Percentiles rank a stretch among this genome's conserved stretches.
Evolutionary conservation across 2,329 filamentous ascomycete species (phyloP).

Genomic region (Hansfordia pulvinata): DNA sequence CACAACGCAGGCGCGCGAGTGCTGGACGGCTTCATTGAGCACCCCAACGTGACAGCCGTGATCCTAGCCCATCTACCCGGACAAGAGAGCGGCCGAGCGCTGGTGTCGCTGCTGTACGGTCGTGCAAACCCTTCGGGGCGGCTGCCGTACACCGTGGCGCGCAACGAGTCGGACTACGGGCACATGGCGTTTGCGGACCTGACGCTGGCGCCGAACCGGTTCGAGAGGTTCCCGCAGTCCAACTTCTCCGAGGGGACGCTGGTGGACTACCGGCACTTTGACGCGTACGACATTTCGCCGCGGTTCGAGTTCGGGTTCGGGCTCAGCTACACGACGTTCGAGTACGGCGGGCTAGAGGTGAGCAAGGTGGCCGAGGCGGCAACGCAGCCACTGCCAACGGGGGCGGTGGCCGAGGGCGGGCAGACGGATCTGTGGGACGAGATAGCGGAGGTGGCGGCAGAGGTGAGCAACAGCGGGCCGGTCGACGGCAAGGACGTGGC

Average conservation of each 20-base stretch:
- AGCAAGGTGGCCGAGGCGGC: slow-evolving; percentile 8
- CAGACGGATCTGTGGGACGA: slow-evolving; percentile 28
- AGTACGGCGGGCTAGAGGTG: slow-evolving; percentile 23
- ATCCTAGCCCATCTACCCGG: slow-evolving; percentile 35
- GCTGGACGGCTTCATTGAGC: slow-evolving; percentile 31
- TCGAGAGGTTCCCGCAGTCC: slow-evolving; percentile 19
- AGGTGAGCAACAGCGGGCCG: slow-evolving; percentile 24
- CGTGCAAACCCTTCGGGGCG: slow-evolving; percentile 24
- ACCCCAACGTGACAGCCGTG: slow-evolving; percentile 34
- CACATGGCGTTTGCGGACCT: slow-evolving; percentile 25
- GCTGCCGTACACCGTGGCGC: slow-evolving; percentile 30
- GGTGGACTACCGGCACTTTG: slow-evolving; percentile 20
- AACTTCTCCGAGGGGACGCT: slow-evolving; percentile 17
- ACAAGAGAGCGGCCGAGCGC: slow-evolving; percentile 29
- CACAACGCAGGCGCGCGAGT: slow-evolving; percentile 35
- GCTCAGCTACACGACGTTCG: slow-evolving; percentile 37
- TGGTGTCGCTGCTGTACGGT: slow-evolving; percentile 27
- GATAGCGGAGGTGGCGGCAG: slow-evolving; percentile 19
- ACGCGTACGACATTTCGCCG: slow-evolving; percentile 13
- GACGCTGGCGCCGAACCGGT: slow-evolving; percentile 36
- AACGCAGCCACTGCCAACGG: slow-evolving; percentile 17
- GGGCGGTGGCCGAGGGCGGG: slow-evolving; percentile 23
- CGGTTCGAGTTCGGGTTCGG: slow-evolving; percentile 21
- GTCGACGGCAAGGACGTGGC: slow-evolving; percentile 26
- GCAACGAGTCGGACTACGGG: slow-evolving; percentile 26